phyloP scores from a whole-genome alignment of 345 rosid species.

The Theobroma cacao region DNA sequence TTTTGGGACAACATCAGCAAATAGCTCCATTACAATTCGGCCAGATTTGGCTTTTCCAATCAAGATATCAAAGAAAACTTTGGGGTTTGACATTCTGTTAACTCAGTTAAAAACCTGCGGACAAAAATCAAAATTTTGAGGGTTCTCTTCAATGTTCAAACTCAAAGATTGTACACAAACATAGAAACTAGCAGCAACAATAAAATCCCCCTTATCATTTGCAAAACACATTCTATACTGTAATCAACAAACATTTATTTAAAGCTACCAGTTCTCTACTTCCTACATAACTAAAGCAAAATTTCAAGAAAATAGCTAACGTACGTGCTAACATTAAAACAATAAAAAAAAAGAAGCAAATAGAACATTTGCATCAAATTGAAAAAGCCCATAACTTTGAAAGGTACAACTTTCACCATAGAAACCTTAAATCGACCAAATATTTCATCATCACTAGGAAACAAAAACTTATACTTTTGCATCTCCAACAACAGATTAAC shows the following conservation, averaged over 20 bases:
- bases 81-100: constrained; percentile 57
- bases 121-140: not conserved
- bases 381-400: not conserved
- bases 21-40: constrained; percentile 75
- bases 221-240: not conserved
- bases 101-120: constrained; percentile 21
- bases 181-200: not conserved
- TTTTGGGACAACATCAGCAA: constrained; percentile 64
- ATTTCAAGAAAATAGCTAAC: too few species aligned
- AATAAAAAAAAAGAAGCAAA: too few species aligned
- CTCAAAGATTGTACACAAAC: not conserved
- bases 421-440: too few species aligned
- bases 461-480: not conserved
- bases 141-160: not conserved
- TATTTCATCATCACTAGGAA: too few species aligned
- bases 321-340: too few species aligned
- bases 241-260: not conserved
- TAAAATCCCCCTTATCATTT: not conserved
- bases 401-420: not conserved
- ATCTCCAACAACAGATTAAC: not conserved
- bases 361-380: not conserved
- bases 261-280: not conserved
- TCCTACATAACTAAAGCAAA: not conserved
- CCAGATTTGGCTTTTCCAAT: constrained; percentile 69
- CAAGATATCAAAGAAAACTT: constrained; percentile 70